phyloP scores from a whole-genome alignment of 768 basidiomycete species.

The Antrodiella citrinella region DNA sequence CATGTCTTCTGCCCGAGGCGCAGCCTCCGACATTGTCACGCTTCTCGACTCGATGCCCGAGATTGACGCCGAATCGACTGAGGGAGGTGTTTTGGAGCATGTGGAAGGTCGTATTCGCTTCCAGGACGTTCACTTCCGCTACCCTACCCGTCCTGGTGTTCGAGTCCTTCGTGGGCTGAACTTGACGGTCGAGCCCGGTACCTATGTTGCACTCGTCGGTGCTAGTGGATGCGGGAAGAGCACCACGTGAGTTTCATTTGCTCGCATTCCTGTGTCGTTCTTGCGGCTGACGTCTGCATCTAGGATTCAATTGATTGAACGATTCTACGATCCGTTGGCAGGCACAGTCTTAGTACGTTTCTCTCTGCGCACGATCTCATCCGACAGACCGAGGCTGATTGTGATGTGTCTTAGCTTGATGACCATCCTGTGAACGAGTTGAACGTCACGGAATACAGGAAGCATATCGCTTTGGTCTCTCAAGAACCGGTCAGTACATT shows the following conservation, averaged over 20 bases:
- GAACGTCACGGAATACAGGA: constrained; percentile 82
- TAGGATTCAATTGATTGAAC: constrained; percentile 79
- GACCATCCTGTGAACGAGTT: constrained; percentile 65
- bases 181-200: constrained; percentile 64
- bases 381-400: constrained; percentile 4
- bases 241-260: too few species aligned
- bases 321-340: constrained; percentile 79
- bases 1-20: constrained; percentile 74
- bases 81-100: constrained; percentile 46
- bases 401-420: constrained; percentile 44
- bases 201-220: constrained; percentile 76
- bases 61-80: constrained; percentile 71
- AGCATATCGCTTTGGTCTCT: constrained; percentile 83
- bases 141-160: constrained; percentile 79
- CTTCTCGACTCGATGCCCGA: constrained; percentile 68
- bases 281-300: too few species aligned
- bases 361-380: constrained; percentile 5
- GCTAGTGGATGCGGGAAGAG: constrained; percentile 78
- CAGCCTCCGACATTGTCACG: constrained; percentile 67
- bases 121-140: constrained; percentile 81
- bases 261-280: too few species aligned
- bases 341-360: constrained; percentile 54
- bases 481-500: constrained; percentile 64
- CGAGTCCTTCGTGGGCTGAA: constrained; percentile 77
- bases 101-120: constrained; percentile 62